phyloP scores from a whole-genome alignment of 805 yeast genomes.

The Candida michaelii region DNA sequence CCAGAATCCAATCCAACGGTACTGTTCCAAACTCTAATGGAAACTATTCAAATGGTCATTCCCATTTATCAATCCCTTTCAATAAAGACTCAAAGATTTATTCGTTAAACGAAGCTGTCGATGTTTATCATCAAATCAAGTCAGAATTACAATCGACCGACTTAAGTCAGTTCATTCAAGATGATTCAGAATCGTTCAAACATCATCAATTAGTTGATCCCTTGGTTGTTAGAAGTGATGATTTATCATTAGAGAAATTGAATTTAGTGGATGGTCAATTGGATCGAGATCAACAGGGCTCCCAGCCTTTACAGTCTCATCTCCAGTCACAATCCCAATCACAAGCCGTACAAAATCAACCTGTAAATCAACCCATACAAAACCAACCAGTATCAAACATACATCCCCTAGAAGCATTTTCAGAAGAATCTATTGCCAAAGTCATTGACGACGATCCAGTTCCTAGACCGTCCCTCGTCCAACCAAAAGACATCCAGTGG shows the following conservation, averaged over 20 bases:
- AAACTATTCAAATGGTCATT: constrained; percentile 3
- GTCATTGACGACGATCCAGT: background rate
- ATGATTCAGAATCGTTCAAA: constrained; percentile 1
- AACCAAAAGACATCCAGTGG: constrained; percentile 53
- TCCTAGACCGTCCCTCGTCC: background rate
- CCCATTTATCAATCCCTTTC: constrained; percentile 26
- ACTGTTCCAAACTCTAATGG: background rate
- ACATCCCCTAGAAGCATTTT: too few species aligned
- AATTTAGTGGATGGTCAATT: background rate
- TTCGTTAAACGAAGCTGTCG: constrained; percentile 51
- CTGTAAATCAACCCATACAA: too few species aligned
- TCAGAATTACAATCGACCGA: constrained; percentile 3
- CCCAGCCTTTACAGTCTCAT: background rate
- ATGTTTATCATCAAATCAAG: constrained; percentile 46
- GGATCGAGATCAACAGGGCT: too few species aligned
- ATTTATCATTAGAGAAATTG: background rate
- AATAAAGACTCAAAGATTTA: constrained; percentile 46
- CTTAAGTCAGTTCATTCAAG: background rate
- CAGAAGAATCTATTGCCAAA: constrained; percentile 3
- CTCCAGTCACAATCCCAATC: background rate
- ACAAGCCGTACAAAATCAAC: too few species aligned
- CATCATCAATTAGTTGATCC: constrained; percentile 3
- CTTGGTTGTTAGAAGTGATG: background rate
- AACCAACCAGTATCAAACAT: background rate
- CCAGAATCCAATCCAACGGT: constrained; percentile 4